phyloP scores from a whole-genome alignment of 179 eudicot species.

The Beta lomatogona region DNA sequence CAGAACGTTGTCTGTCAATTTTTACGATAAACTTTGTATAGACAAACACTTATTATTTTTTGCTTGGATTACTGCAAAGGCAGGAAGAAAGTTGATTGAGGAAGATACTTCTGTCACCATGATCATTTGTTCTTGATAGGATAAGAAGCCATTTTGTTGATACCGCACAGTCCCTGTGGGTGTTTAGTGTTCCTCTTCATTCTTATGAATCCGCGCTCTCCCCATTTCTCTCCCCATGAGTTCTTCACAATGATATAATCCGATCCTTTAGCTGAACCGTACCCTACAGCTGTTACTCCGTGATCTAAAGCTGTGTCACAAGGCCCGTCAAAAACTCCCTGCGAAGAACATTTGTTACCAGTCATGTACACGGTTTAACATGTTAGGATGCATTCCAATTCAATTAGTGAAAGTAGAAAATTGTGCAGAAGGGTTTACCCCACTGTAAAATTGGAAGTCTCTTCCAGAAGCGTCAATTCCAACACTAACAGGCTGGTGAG shows the following conservation, averaged over 20 bases:
- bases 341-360: slow-evolving; percentile 7
- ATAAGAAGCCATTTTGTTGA: slow-evolving; percentile 75
- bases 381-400: too few relatives aligned
- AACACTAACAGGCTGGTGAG: slow-evolving; percentile 86
- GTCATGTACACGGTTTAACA: not conserved
- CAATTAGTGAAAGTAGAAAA: not conserved
- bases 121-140: slow-evolving; percentile 53
- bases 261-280: slow-evolving; percentile 51
- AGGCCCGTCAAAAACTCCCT: slow-evolving; percentile 76
- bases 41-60: slow-evolving; percentile 14
- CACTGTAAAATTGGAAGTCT: slow-evolving; percentile 91
- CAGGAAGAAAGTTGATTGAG: slow-evolving; percentile 6
- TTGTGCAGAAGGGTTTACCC: slow-evolving; percentile 45
- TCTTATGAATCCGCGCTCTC: slow-evolving; percentile 70
- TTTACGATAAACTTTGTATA: not conserved
- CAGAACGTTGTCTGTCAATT: slow-evolving; percentile 8
- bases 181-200: slow-evolving; percentile 64
- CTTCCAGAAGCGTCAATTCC: slow-evolving; percentile 83
- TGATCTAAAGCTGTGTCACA: slow-evolving; percentile 65
- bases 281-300: slow-evolving; percentile 75
- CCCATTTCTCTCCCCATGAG: slow-evolving; percentile 78
- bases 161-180: slow-evolving; percentile 60
- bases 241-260: slow-evolving; percentile 67
- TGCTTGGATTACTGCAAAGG: slow-evolving; percentile 23
- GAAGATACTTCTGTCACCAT: slow-evolving; percentile 19